A percentile compares a stretch with the other conserved stretches of the same genome.
Evolutionary conservation across 257 asterid species (phyloP).

Genomic region (Eucommia ulmoides): DNA sequence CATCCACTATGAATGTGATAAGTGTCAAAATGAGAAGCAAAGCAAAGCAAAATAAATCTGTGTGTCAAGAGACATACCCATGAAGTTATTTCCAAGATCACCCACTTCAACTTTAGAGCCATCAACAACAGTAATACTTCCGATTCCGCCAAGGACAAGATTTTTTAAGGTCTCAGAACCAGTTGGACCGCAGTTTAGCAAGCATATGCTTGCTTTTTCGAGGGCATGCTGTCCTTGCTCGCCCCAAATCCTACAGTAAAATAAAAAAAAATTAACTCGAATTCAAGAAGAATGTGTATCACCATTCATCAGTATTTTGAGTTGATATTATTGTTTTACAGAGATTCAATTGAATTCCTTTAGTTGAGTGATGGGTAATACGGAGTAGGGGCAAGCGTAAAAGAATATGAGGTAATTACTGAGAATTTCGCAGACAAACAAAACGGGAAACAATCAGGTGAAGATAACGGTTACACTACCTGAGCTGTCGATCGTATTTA

Average conservation of each 20-base stretch:
- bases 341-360: not conserved
- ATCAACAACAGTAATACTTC: conserved; percentile 90
- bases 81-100: conserved; percentile 85
- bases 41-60: not conserved
- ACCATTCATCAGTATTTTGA: not conserved
- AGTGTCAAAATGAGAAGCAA: conserved; percentile 7
- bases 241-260: conserved; percentile 86
- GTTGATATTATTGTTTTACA: not conserved
- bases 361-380: not conserved
- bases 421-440: no score
- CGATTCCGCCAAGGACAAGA: conserved; percentile 95
- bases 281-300: not conserved
- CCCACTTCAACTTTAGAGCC: conserved; percentile 88
- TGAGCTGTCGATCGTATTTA: not conserved
- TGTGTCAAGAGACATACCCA: conserved; percentile 37
- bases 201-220: conserved; percentile 89
- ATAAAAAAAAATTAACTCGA: conserved; percentile 4
- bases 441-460: no score
- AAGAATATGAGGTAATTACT: no score
- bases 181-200: conserved; percentile 94
- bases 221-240: conserved; percentile 98
- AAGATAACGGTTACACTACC: no score
- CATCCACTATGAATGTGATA: conserved; percentile 43
- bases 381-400: no score
- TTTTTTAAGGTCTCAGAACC: conserved; percentile 92